A percentile compares a stretch with the other conserved stretches of the same genome.
phyloP scores from a whole-genome alignment of 2,329 filamentous ascomycete species.

The Microcera coccophila region DNA sequence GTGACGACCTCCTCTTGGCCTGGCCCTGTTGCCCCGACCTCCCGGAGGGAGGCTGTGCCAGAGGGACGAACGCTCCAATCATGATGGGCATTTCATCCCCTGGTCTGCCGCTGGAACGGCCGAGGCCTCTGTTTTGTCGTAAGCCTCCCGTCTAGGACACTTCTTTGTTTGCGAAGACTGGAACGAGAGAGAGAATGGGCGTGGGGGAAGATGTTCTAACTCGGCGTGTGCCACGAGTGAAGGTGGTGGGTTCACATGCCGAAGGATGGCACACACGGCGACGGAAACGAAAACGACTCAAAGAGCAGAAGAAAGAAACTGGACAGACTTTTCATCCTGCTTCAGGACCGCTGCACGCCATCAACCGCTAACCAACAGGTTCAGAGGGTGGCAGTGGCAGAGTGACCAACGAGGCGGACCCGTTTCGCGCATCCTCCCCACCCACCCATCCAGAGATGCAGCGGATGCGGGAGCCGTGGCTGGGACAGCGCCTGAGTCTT shows the following conservation, averaged over 20 bases:
- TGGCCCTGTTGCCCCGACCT: not conserved
- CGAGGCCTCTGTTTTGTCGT: not conserved
- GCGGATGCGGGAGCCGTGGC: not conserved
- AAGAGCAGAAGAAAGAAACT: not conserved
- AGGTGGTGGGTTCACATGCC: not conserved
- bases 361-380: not conserved
- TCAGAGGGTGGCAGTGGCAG: not conserved
- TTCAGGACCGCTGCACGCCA: not conserved
- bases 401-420: not conserved
- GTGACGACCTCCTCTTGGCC: too few species aligned
- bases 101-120: not conserved
- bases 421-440: not conserved
- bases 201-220: not conserved
- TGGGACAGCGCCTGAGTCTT: not conserved
- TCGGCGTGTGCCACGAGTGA: not conserved
- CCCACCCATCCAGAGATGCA: not conserved
- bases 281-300: not conserved
- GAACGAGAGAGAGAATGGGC: not conserved
- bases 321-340: conserved; percentile 1
- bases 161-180: not conserved
- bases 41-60: not conserved
- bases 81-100: not conserved
- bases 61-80: not conserved
- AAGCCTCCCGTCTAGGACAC: not conserved
- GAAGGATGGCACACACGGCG: not conserved